Evolutionary conservation across 2,329 filamentous ascomycete species (phyloP), one percentile per base, ranked within the genome.

Genomic region (Pseudocercospora musae): DNA sequence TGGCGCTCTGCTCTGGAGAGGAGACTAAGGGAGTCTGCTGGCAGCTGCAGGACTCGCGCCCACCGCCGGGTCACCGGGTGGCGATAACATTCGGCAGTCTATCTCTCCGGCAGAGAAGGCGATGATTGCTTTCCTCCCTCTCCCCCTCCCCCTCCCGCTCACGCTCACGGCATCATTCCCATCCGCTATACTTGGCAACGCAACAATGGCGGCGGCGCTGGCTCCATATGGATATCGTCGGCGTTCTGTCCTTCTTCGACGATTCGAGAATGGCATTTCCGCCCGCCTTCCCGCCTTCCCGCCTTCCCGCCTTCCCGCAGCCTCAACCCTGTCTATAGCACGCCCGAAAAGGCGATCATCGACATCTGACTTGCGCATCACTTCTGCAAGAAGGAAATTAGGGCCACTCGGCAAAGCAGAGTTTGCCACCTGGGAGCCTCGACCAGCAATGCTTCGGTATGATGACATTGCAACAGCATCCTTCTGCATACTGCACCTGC

Each of bases 321-420:
- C 60, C 48, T 5, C 23, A 60, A 58, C 63, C 60, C 53, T 59
- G 54, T 31, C 63, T 57, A 65, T 65, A 65, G 20, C 57, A 33
- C 2, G 50, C 63, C 37, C n/a, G 25, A 63, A 58, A 40, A n/a
- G 60, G 54, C 21, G 60, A 58, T 60, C 53, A 65, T 63, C 63
- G 63, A 65, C 63, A 58, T 48, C 54, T 48, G 56, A 54, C 57
- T 61, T 57, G 58, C 23, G 27, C 52, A 56, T 56, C 53, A 56
- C 13, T 56, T 56, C 53, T 27, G 37, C 53, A 56, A 40, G 10
- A n/a, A 33, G 20, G 8, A 44, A 56, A 42, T 42, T 44, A 42
- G 31, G 29, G 18, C 53, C 37, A 9, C 27, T 27, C 21, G 53
- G 53, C 33, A 42, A 20, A 10, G 31, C 37, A 40, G 31, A 27